Evolutionary conservation across 2,329 filamentous ascomycete species (phyloP).

Genomic region (Arthrobotrys conoides): DNA sequence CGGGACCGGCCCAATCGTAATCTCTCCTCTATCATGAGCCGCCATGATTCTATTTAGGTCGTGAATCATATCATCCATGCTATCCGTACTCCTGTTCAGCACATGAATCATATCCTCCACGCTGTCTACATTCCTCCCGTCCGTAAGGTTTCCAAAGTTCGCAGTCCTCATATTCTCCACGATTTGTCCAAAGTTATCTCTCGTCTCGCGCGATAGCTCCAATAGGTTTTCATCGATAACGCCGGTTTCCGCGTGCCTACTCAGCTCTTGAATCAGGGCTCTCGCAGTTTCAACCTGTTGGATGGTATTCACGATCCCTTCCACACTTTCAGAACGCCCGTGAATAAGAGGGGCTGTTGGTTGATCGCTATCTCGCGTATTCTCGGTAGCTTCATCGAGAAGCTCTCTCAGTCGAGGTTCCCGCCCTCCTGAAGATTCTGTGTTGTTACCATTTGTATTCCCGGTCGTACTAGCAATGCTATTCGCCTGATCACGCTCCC

Average conservation of each 20-base stretch:
- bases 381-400: slow-evolving; percentile 29
- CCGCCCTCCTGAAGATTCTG: slow-evolving; percentile 24
- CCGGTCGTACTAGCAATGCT: slow-evolving; percentile 8
- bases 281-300: slow-evolving; percentile 41
- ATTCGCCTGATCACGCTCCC: slow-evolving; percentile 23
- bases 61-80: slow-evolving; percentile 49
- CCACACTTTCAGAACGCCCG: slow-evolving; percentile 2
- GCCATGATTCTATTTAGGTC: slow-evolving; percentile 52
- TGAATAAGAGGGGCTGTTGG: background rate
- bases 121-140: background rate
- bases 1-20: background rate
- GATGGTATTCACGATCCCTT: slow-evolving; percentile 39
- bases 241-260: slow-evolving; percentile 28
- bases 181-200: slow-evolving; percentile 27
- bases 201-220: slow-evolving; percentile 20
- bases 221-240: slow-evolving; percentile 9
- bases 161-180: slow-evolving; percentile 6
- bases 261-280: slow-evolving; percentile 42
- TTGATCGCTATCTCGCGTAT: slow-evolving; percentile 12
- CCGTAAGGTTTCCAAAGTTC: slow-evolving; percentile 1
- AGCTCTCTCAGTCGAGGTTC: slow-evolving; percentile 34
- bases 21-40: slow-evolving; percentile 27
- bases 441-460: slow-evolving; percentile 5
- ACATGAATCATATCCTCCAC: slow-evolving; percentile 33
- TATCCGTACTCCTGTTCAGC: slow-evolving; percentile 27